Evolutionary conservation across 2,329 filamentous ascomycete species (phyloP), one percentile per base, ranked within the genome.

Genomic region (Fusarium pseudonygamai): DNA sequence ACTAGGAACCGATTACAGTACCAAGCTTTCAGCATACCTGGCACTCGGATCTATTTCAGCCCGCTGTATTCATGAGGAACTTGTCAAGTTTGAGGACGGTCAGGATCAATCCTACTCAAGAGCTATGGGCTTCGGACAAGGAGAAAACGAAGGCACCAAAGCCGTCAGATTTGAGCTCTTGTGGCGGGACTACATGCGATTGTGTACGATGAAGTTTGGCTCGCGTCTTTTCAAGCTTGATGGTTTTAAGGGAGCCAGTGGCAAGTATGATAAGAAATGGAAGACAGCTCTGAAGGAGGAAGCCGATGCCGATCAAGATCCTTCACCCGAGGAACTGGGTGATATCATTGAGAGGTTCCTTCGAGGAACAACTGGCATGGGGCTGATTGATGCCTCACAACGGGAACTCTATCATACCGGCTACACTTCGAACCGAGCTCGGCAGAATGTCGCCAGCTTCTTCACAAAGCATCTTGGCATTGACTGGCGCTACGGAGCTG

Each of bases 111-210:
- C 75, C 3, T 84, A 85, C 52, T 77, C 84, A 34, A 76, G 81
- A 0, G 84, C 84, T 0, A 67, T 82, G 4, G 92, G 92, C 0
- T 95, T 90, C 64, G 92, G 90, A 1, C 81, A 90, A 56, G 93
- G 93, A 0, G 91, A 95, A 79, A 95, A 92, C 58, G 88, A 89
- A 36, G 93, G 93, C 1, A 94, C 92, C 1, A 87, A 87, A 39
- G 88, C 86, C 1, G 87, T 96, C 3, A 88, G 93, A 0, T 91
- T 93, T 63, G 93, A 96, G 77, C 84, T 96, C 0, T 81, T 96
- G 0, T 94, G 92, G 93, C 85, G 93, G 45, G 93, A 96, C 77
- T 96, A 95, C 77, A 94, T 96, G 91, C 87, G 92, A 2, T 86
- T 96, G 0, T 94, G 92, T 78, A 91, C 90, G 11, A 86, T 87